Evolutionary conservation across 2,329 filamentous ascomycete species (phyloP), one percentile per base, ranked within the genome.

Genomic region (Epicoccum nigrum): DNA sequence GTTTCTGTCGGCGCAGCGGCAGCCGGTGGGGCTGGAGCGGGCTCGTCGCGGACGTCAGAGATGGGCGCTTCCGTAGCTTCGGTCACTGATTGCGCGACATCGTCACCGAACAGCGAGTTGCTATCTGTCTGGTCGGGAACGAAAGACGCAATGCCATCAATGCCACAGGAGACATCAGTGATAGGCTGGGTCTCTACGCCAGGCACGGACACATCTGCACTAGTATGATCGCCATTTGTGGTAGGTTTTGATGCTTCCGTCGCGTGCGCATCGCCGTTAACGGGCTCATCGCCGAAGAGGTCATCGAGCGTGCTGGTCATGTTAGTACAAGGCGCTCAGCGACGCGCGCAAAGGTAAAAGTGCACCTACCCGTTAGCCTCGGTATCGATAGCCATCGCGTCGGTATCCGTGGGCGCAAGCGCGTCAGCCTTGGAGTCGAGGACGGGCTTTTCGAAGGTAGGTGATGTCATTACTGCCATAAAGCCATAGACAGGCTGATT

Each of bases 311-410:
- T 56, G 46, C 70, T 75, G 34, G 33, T 25, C 45, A 51, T 45
- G 51, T 63, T 54, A 70, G 54, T 55, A 34, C 35, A 17, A 31
- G 27, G 19, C 27, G 39, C 33, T 39, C 51, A 41, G 54, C 52
- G 37, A 43, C 17, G 7, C 34, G 30, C 31, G n/a, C n/a, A 21
- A 23, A 45, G 48, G 51, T 34, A 50, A 41, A 21, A 35, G 56
- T 44, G 51, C 43, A 82, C 83, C 81, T 76, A 86, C 84, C 83
- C 83, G 68, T 86, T 84, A 63, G 81, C 74, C 35, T 80, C 76
- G 54, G 74, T 70, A 64, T 83, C 77, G 50, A 83, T 74, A 52
- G 79, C 76, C 78, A 82, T 82, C 61, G 76, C 77, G 63, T 79
- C 28, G 13, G 28, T 12, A 30, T 30, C 77, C 65, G 74, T 71